These are phyloP conservation scores for Pleurotus eryngii DNA, from an alignment of 768 basidiomycete genomes.

Conservation along the genomic window DNA sequence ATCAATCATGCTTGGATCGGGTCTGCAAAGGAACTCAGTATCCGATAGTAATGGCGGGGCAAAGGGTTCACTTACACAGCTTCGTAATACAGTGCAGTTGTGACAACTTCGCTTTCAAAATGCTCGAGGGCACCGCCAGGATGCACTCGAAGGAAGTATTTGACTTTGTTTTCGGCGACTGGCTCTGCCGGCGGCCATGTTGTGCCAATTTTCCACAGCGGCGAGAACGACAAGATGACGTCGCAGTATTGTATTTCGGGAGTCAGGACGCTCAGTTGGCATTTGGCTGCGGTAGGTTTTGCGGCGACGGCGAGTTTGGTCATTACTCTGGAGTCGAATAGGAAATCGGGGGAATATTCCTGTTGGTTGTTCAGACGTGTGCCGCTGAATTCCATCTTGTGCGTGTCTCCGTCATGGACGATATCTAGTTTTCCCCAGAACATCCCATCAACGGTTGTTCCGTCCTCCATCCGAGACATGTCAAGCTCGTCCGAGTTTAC, in stretches of 20 bases:
- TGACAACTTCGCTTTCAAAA: slow-evolving; percentile 77
- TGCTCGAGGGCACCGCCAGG: slow-evolving; percentile 86
- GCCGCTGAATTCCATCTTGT: slow-evolving; percentile 80
- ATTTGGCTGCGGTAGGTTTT: slow-evolving; percentile 74
- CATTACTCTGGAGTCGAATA: slow-evolving; percentile 76
- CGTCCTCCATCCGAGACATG: slow-evolving; percentile 91
- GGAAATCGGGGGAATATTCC: slow-evolving; percentile 62
- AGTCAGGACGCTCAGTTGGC: slow-evolving; percentile 70
- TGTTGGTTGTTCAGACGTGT: slow-evolving; percentile 65
- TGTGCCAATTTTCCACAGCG: slow-evolving; percentile 69
- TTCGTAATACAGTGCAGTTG: slow-evolving; percentile 83
- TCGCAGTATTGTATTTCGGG: slow-evolving; percentile 79
- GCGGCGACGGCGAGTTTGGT: slow-evolving; percentile 72
- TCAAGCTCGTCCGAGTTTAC: slow-evolving; percentile 81
- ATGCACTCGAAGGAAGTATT: slow-evolving; percentile 80
- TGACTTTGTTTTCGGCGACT: slow-evolving; percentile 66
- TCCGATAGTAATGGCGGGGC: slow-evolving; percentile 1
- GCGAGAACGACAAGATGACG: slow-evolving; percentile 65
- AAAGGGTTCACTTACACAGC: slow-evolving; percentile 54
- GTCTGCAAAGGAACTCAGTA: slow-evolving; percentile 38
- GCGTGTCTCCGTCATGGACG: slow-evolving; percentile 72
- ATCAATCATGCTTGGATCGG: slow-evolving; percentile 73
- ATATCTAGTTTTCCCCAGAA: slow-evolving; percentile 90
- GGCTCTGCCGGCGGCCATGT: slow-evolving; percentile 80
- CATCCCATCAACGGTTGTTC: slow-evolving; percentile 77